These are phyloP conservation scores for Polyporus tsugae DNA, from an alignment of 1,284 basidiomycete species.

Conservation along the genomic window DNA sequence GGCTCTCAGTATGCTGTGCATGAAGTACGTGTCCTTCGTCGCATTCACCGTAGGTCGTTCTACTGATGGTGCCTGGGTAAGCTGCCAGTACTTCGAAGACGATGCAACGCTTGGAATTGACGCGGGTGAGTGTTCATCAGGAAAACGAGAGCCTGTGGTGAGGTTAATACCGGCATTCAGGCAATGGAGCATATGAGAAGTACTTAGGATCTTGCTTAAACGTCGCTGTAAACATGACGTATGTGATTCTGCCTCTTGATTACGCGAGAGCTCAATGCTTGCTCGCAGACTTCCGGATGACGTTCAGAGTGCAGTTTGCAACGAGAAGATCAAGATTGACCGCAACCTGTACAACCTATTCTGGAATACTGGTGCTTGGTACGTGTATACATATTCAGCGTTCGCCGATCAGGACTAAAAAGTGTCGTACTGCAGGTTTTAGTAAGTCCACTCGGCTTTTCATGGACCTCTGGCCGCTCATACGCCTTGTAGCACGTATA, in stretches of 20 bases:
- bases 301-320: constrained; percentile 34
- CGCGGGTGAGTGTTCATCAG: constrained; percentile 21
- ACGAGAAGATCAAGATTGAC: constrained; percentile 30
- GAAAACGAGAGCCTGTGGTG: not conserved
- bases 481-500: constrained; percentile 15
- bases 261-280: not conserved
- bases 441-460: constrained; percentile 19
- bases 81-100: constrained; percentile 25
- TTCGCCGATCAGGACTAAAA: not conserved
- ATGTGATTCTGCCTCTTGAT: not conserved
- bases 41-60: not conserved
- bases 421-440: constrained; percentile 25
- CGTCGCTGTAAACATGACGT: constrained; percentile 24
- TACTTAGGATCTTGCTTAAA: constrained; percentile 15
- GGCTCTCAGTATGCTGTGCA: constrained; percentile 35
- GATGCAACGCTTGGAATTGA: constrained; percentile 20
- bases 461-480: not conserved
- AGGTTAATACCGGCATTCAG: constrained; percentile 6
- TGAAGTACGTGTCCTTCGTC: constrained; percentile 28
- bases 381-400: not conserved
- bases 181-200: constrained; percentile 16
- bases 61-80: not conserved
- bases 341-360: constrained; percentile 29
- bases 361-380: constrained; percentile 31
- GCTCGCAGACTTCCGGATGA: constrained; percentile 23